Conservation (phyloP, 305 asterid genomes). For the Nicotiana rustica region DNA sequence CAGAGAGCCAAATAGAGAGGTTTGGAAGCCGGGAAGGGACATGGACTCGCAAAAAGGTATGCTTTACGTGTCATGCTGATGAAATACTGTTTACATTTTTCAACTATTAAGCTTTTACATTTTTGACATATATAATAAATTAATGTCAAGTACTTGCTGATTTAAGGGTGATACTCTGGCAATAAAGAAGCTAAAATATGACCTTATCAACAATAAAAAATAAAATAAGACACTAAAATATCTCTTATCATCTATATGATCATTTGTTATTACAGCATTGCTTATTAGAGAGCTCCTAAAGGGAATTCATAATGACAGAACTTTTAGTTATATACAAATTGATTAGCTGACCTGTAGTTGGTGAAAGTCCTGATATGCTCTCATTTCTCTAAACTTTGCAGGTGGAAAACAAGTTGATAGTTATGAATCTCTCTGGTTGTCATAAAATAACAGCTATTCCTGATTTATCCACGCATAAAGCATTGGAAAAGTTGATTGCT, state of each 20-base stretch:
- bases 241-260: neutral
- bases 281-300: slow-evolving; percentile 3
- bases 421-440: slow-evolving; percentile 42
- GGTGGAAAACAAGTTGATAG: slow-evolving; percentile 44
- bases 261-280: slow-evolving; percentile 5
- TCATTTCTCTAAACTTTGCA: slow-evolving; percentile 21
- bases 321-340: neutral
- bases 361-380: slow-evolving; percentile 27
- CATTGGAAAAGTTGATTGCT: slow-evolving; percentile 46
- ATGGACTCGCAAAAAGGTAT: slow-evolving; percentile 40
- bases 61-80: slow-evolving; percentile 28
- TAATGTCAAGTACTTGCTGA: slow-evolving; percentile 23
- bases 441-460: slow-evolving; percentile 41
- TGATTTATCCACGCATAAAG: slow-evolving; percentile 42
- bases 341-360: neutral
- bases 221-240: neutral
- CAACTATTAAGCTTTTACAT: neutral
- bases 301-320: neutral
- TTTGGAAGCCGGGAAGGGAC: slow-evolving; percentile 35
- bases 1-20: slow-evolving; percentile 41
- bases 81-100: neutral
- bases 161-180: neutral
- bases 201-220: no score
- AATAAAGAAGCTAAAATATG: slow-evolving; percentile 6
- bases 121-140: neutral